phyloP scores from a whole-genome alignment of 2,329 filamentous ascomycete genomes.

The Simplicillium sp. region DNA sequence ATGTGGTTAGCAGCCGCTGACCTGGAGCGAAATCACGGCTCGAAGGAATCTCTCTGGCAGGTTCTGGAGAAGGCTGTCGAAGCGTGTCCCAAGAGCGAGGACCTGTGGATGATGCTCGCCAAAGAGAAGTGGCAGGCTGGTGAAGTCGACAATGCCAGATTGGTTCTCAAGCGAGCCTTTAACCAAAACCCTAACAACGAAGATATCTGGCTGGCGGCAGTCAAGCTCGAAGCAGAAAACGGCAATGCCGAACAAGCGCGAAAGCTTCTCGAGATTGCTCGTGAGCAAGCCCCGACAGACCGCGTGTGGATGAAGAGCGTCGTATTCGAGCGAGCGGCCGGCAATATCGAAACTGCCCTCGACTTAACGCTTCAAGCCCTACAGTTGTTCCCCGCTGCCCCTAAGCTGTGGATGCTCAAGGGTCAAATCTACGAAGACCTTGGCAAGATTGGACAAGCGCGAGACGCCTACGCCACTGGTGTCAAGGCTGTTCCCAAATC shows the following conservation, averaged over 20 bases:
- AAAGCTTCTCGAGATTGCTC: constrained; percentile 70
- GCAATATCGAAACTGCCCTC: constrained; percentile 69
- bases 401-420: constrained; percentile 98
- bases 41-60: constrained; percentile 71
- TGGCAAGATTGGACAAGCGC: constrained; percentile 70
- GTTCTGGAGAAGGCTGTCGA: constrained; percentile 90
- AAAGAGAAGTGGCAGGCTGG: constrained; percentile 90
- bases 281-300: constrained; percentile 85
- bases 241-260: constrained; percentile 73
- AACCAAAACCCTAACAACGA: constrained; percentile 94
- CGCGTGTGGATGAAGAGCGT: constrained; percentile 96
- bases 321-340: constrained; percentile 80
- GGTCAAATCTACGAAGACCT: constrained; percentile 91
- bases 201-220: constrained; percentile 93
- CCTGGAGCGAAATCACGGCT: constrained; percentile 82
- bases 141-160: constrained; percentile 76
- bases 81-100: constrained; percentile 82
- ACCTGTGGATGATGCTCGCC: constrained; percentile 91
- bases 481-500: constrained; percentile 80
- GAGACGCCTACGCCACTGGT: constrained; percentile 81
- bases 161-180: constrained; percentile 82
- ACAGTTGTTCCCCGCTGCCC: constrained; percentile 71
- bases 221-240: constrained; percentile 91
- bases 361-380: constrained; percentile 82
- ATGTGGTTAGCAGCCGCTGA: constrained; percentile 89